A percentile compares a stretch with the other conserved stretches of the same genome.
Conservation (phyloP, 2,329 filamentous ascomycete species). For the Cordyceps pruinosa region DNA sequence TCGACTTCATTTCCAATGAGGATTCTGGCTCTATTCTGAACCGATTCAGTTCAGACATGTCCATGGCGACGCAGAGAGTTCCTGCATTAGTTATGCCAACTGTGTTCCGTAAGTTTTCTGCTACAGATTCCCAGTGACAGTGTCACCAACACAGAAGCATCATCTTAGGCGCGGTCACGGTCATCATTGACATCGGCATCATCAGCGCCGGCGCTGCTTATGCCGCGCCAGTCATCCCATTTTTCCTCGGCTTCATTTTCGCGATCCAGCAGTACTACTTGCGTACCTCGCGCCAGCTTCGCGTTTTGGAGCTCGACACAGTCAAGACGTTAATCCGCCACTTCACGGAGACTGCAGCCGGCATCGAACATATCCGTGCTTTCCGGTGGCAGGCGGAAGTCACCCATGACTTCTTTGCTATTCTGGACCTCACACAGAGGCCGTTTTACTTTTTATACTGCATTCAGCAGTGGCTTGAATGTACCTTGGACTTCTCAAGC, state of each 20-base stretch:
- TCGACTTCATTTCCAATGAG: neutral
- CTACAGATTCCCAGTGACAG: neutral
- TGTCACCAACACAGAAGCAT: neutral
- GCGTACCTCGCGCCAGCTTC: constrained; percentile 29
- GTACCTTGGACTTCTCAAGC: constrained; percentile 37
- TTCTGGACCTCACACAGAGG: constrained; percentile 44
- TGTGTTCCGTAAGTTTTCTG: neutral
- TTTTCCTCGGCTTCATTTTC: constrained; percentile 19
- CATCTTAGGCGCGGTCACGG: constrained; percentile 18
- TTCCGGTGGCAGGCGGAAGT: constrained; percentile 44
- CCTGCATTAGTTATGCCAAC: neutral
- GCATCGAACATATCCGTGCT: constrained; percentile 43
- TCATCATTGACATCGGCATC: constrained; percentile 15
- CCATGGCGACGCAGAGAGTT: neutral
- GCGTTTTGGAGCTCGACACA: constrained; percentile 29
- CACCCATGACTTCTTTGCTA: constrained; percentile 33
- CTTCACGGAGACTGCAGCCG: constrained; percentile 37
- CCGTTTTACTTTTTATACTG: constrained; percentile 48
- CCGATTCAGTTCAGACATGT: neutral
- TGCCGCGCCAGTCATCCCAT: constrained; percentile 23
- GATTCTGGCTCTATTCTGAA: constrained; percentile 1
- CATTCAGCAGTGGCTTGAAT: constrained; percentile 48
- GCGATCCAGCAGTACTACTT: constrained; percentile 27
- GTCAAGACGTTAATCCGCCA: constrained; percentile 27
- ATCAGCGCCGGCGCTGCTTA: constrained; percentile 21